phyloP scores from a whole-genome alignment of 176 grass and related monocot genomes.

The Eragrostis nindensis region DNA sequence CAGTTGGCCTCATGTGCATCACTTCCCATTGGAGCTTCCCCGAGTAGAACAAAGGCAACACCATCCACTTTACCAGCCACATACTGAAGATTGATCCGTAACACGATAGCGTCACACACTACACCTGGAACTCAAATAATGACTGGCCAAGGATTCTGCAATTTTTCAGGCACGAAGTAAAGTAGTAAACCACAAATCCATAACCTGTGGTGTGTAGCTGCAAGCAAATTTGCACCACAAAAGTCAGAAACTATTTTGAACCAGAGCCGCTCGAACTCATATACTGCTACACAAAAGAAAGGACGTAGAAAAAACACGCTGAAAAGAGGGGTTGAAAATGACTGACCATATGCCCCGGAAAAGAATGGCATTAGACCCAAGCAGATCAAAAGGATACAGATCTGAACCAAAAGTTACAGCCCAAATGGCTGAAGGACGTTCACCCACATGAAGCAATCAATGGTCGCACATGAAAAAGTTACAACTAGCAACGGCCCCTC shows the following conservation, averaged over 20 bases:
- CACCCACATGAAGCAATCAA: conserved; percentile 49
- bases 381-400: conserved; percentile 27
- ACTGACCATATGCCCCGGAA: not conserved
- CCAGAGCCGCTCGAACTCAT: too few relatives aligned
- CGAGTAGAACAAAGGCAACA: too few relatives aligned
- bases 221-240: conserved; percentile 18
- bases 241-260: not conserved
- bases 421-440: conserved; percentile 20
- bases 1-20: too few relatives aligned
- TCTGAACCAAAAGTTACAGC: conserved; percentile 28
- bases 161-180: not conserved
- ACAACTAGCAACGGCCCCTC: conserved; percentile 8
- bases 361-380: not conserved
- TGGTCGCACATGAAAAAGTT: conserved; percentile 41
- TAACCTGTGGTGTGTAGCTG: not conserved
- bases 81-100: not conserved
- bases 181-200: conserved; percentile 25
- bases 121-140: not conserved
- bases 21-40: too few relatives aligned
- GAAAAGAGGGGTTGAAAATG: not conserved
- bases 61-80: too few relatives aligned
- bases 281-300: not conserved
- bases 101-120: conserved; percentile 1
- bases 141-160: not conserved
- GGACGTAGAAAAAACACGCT: not conserved